phyloP scores from a whole-genome alignment of 179 eudicot genomes.

The Pouteria campechiana region DNA sequence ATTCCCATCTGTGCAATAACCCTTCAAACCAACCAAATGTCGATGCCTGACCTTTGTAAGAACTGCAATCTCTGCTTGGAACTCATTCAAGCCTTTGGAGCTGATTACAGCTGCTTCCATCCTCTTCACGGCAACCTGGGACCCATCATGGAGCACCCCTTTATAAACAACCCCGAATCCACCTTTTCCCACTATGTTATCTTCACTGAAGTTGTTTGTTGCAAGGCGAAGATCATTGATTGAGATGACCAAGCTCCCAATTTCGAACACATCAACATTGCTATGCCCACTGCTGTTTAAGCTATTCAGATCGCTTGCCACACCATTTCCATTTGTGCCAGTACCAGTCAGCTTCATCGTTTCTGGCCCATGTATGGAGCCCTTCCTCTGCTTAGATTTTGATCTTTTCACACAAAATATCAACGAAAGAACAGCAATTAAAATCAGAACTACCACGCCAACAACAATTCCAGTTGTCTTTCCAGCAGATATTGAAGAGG shows the following conservation, averaged over 20 bases:
- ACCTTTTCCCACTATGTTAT: constrained; percentile 50
- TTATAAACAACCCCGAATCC: constrained; percentile 74
- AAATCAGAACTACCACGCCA: constrained; percentile 26
- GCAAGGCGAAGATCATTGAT: constrained; percentile 42
- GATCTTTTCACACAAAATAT: constrained; percentile 11
- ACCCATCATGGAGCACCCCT: constrained; percentile 61
- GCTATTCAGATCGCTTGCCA: constrained; percentile 47
- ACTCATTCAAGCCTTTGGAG: constrained; percentile 52
- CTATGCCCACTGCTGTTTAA: constrained; percentile 50
- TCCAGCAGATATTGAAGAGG: constrained; percentile 24
- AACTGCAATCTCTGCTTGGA: constrained; percentile 52
- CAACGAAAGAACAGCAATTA: constrained; percentile 14
- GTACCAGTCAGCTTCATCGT: constrained; percentile 8
- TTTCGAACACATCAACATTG: constrained; percentile 31
- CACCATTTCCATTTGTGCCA: constrained; percentile 22
- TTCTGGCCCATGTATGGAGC: constrained; percentile 13
- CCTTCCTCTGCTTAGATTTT: constrained; percentile 12
- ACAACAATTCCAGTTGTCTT: constrained; percentile 31
- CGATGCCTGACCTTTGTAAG: constrained; percentile 61
- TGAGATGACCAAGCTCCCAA: constrained; percentile 34
- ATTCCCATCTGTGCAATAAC: constrained; percentile 39
- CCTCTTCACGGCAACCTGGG: constrained; percentile 67
- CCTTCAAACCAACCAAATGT: constrained; percentile 54
- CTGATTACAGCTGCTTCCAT: constrained; percentile 57
- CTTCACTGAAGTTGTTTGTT: constrained; percentile 49